Evolutionary conservation across 768 basidiomycete species (phyloP), one percentile per base, ranked within the genome.

Genomic region (Collybia nuda): DNA sequence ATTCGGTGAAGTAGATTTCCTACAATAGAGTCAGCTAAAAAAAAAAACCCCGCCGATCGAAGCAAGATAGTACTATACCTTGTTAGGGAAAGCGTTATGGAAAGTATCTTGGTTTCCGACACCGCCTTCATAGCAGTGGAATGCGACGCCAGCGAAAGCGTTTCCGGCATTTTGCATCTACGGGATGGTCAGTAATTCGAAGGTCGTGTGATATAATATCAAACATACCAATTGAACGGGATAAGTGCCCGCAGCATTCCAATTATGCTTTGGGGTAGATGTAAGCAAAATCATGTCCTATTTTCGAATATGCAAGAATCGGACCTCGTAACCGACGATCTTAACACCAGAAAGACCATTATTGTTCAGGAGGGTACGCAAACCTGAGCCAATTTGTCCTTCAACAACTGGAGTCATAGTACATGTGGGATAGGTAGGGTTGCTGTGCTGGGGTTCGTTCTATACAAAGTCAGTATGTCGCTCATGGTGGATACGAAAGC

Each of bases 391-490:
- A 22, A 90, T 77, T 41, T 80, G 67, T 0, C 80, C 88, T 61
- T 87, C 84, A 2, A 78, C 65, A 3, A 70, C 66, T 2, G 80
- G 71, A 1, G 77, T 72, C 67, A 90, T 76, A 0, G 60, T 71
- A 48, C 80, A 81, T 0, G 84, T 81, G 0, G 88, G 89, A 52
- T 90, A 90, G 0, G 85, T 85, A 0, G 83, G 72, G 54, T 89
- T 78, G 55, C 71, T 81, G 60, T 79, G 75, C 60, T 78, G 72
- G 5, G 77, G 77, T 56, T 81, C 78, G 52, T 81, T 81, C 74
- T 62, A 38, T 23, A 24, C 9, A 9, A 11, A 19, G 9, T 28
- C 28, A 8, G 17, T 32, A 19, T 18, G 32, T 32, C 24, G 29
- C 17, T 38, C 15, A 15, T 15, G 40, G 12, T 21, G 17, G 7